Conservation (phyloP, 225 moss, liverwort and hornwort genomes). For the Pleurozium schreberi region DNA sequence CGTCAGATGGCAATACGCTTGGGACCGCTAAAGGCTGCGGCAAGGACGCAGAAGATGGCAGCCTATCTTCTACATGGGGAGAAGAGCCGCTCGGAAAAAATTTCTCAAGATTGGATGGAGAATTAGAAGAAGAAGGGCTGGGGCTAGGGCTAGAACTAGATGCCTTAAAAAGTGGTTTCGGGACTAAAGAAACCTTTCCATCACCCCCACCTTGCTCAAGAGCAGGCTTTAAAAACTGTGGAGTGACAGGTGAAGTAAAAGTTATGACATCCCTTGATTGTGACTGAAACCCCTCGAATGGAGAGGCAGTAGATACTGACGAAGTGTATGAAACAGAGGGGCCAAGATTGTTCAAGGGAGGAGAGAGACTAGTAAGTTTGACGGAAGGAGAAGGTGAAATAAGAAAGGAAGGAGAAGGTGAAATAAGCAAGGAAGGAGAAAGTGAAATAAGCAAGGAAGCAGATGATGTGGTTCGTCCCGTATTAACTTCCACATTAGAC, state of each 20-base stretch:
- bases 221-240: slow-evolving; percentile 21
- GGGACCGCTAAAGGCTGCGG: neutral
- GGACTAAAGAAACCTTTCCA: slow-evolving; percentile 7
- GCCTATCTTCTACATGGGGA: neutral
- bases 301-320: slow-evolving; percentile 5
- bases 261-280: slow-evolving; percentile 2
- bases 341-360: neutral
- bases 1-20: neutral
- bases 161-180: slow-evolving; percentile 22
- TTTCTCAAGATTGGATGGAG: neutral
- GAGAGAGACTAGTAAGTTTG: neutral
- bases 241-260: slow-evolving; percentile 21
- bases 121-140: neutral
- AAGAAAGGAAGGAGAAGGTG: slow-evolving; percentile 7
- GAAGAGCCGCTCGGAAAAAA: neutral
- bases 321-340: neutral
- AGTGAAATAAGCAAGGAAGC: neutral
- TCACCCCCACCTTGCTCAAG: slow-evolving; percentile 23
- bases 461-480: neutral
- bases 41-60: neutral
- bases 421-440: slow-evolving; percentile 5
- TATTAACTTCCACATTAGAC: neutral
- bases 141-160: neutral
- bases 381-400: slow-evolving; percentile 7
- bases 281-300: slow-evolving; percentile 26